Evolutionary conservation across 208 protist species (phyloP), one percentile per base, ranked within the genome.

Genomic region (Leishmania gerbilli): DNA sequence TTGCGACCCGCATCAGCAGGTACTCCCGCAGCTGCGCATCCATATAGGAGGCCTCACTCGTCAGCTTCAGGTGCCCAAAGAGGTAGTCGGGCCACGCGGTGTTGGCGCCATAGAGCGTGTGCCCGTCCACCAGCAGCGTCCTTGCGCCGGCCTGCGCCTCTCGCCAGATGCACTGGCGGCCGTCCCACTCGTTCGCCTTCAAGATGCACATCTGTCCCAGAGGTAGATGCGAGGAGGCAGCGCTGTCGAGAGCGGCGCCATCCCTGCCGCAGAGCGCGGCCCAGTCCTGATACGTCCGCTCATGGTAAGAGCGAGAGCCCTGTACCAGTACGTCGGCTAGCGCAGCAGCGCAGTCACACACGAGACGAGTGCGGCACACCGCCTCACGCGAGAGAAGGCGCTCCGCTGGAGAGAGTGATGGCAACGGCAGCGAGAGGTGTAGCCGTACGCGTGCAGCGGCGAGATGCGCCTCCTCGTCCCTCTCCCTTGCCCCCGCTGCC

Each of bases 31-130:
- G 77, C 40, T 76, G 84, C 6, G 74, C 58, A 49, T 92, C 89
- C 85, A 91, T 89, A 74, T 90, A 85, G 13, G 65, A 49, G 7
- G 77, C 82, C 76, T 90, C 79, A 64, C 72, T 79, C 15, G n/a
- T 71, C 58, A 92, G 82, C 53, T 77, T 84, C 69, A 90, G 76
- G 64, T 87, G 85, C 34, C 84, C 87, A 34, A 87, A 80, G n/a
- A 87, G 62, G 67, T 87, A 90, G 24, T 82, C 74, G 69, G 71
- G 45, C 71, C 74, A 79, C 69, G 87, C 47, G 21, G 71, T 68
- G 15, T 82, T 17, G 77, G 60, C 3, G 64, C 60, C 37, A 68
- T 79, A 79, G 45, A 34, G 49, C 9, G 45, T 42, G 47, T 69
- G 76, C 47, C 56, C 27, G 17, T 79, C 62, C 76, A 62, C 60